Evolutionary conservation across 306 rosid genomes (phyloP), one percentile per base, ranked within the genome.

Genomic region (Cucurbita pepo): DNA sequence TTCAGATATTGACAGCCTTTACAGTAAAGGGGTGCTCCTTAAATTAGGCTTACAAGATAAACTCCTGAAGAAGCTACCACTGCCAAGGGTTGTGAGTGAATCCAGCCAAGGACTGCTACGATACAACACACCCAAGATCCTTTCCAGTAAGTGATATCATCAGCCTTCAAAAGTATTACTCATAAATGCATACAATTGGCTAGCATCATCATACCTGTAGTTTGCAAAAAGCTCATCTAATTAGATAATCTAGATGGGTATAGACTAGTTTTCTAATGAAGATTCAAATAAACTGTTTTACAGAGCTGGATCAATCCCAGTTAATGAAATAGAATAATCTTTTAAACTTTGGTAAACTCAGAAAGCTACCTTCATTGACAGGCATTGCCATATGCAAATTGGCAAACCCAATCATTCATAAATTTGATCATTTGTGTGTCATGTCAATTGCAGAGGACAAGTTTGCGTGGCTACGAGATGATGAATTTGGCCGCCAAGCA

Each of bases 401-500:
- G 19, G 22, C 56, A 67, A 47, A 19, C 38, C 40, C 12, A 47
- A 67, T 14, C 41, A 67, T 47, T 47, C 73, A 22, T 18, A 67
- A 47, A 25, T 67, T 67, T 21, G 3, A 67, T 47, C 56, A 22
- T 30, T 50, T 30, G 4, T 22, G 18, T 1, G 14, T 48, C n/a
- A 16, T 75, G 21, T 54, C 8, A 72, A 45, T 40, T 83, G 83
- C 82, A 93, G 98, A 91, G 95, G 99, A 94, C 82, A 94, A 81
- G 83, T 88, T 87, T 59, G 89, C 91, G 0, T 94, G 99, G 99
- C 56, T 90, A 74, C 72, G 99, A 83, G 99, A 94, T 56, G 99
- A 94, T 63, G 99, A 94, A 86, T 94, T 94, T 75, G 99, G 78
- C 16, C 92, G 99, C 2, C 92, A 94, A 86, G 91, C 89, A 73